phyloP scores from a whole-genome alignment of 2,329 filamentous ascomycete genomes.

The Aspergillus sp. region DNA sequence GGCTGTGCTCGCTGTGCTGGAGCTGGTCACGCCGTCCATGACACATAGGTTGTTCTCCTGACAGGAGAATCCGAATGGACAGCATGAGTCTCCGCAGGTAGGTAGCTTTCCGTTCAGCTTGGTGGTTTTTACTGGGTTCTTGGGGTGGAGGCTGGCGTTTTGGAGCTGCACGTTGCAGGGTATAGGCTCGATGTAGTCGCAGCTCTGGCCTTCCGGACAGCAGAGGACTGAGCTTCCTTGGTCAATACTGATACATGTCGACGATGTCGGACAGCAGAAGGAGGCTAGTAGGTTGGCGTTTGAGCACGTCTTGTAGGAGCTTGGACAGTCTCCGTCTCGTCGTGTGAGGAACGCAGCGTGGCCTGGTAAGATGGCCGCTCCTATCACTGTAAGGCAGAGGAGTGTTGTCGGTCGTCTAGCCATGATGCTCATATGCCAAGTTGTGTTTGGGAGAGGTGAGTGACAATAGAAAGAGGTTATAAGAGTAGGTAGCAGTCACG shows the following conservation, averaged over 20 bases:
- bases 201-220: slow-evolving; percentile 44
- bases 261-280: slow-evolving; percentile 45
- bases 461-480: too few species aligned
- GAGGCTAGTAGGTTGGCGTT: slow-evolving; percentile 36
- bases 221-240: slow-evolving; percentile 44
- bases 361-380: slow-evolving; percentile 18
- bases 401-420: slow-evolving; percentile 14
- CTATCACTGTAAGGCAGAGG: slow-evolving; percentile 24
- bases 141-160: slow-evolving; percentile 38
- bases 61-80: slow-evolving; percentile 50
- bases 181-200: slow-evolving; percentile 42
- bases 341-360: slow-evolving; percentile 20
- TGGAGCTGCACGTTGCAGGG: slow-evolving; percentile 44
- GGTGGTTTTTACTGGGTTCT: slow-evolving; percentile 42
- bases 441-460: not conserved
- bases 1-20: slow-evolving; percentile 22
- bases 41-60: slow-evolving; percentile 28
- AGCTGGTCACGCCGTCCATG: slow-evolving; percentile 24
- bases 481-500: too few species aligned
- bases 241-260: slow-evolving; percentile 44
- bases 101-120: slow-evolving; percentile 39
- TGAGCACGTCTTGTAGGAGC: slow-evolving; percentile 36
- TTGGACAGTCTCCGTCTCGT: slow-evolving; percentile 31
- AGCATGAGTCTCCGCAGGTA: slow-evolving; percentile 44
- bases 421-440: not conserved